A percentile compares a stretch with the other conserved stretches of the same genome.
Conservation (phyloP, 345 rosid species). For the Camelina laxa region DNA sequence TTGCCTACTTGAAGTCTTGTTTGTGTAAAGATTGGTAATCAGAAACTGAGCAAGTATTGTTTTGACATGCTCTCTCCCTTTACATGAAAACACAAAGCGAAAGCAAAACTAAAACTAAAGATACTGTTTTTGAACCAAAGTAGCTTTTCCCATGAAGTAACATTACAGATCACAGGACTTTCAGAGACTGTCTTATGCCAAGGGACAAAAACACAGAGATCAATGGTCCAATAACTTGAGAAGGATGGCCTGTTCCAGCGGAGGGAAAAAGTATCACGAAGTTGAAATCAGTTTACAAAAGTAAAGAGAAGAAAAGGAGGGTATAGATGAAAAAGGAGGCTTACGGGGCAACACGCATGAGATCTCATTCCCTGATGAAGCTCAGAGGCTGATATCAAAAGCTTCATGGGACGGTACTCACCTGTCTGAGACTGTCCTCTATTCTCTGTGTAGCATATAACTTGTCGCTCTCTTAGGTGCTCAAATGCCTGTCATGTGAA, state of each 20-base stretch:
- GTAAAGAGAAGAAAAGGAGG: conserved; percentile 1
- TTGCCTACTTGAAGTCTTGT: conserved; percentile 15
- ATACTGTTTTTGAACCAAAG: not conserved
- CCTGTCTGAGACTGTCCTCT: conserved; percentile 67
- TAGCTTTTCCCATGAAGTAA: conserved; percentile 4
- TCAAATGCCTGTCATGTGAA: conserved; percentile 77
- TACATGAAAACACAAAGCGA: not conserved
- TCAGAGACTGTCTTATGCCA: not conserved
- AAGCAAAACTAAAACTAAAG: not conserved
- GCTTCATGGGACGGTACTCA: conserved; percentile 77
- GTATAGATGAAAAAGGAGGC: conserved; percentile 37
- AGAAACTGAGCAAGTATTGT: not conserved
- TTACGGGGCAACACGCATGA: conserved; percentile 87
- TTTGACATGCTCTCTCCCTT: conserved; percentile 5
- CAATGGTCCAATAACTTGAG: conserved; percentile 48
- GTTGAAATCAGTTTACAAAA: not conserved
- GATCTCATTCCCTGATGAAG: conserved; percentile 78
- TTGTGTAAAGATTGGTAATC: not conserved
- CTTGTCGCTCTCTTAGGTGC: conserved; percentile 67
- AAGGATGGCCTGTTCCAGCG: conserved; percentile 50
- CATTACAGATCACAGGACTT: conserved; percentile 18
- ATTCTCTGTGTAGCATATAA: conserved; percentile 68
- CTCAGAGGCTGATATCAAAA: conserved; percentile 68
- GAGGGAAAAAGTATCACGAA: conserved; percentile 4
- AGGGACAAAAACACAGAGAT: conserved; percentile 12